A percentile compares a stretch with the other conserved stretches of the same genome.
These are phyloP conservation scores for Vitis hybrid DNA, from an alignment of 177 flowering plant genomes.

Conservation along the genomic window DNA sequence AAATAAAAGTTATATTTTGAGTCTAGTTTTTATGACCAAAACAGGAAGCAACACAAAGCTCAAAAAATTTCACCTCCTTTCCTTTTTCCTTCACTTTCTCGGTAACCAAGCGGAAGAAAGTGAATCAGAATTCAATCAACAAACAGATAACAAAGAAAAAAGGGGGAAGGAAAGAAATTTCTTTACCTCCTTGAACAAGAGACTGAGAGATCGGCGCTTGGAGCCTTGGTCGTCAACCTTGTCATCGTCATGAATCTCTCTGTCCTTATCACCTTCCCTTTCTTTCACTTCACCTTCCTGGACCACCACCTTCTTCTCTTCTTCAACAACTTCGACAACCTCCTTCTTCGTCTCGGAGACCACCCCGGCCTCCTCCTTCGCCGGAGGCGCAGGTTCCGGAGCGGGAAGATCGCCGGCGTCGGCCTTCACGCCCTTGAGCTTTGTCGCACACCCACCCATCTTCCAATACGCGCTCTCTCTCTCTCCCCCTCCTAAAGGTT, in stretches of 20 bases:
- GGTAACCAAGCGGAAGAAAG: no score
- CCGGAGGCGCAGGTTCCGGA: constrained; percentile 12
- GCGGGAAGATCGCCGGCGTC: constrained; percentile 9
- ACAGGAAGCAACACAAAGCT: no score
- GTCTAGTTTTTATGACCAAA: no score
- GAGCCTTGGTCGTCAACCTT: constrained; percentile 13
- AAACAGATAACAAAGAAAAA: neutral
- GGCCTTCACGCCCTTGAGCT: constrained; percentile 28
- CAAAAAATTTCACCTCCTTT: no score
- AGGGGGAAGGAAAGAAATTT: neutral
- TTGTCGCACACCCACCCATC: constrained; percentile 53
- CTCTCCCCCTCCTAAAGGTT: constrained; percentile 5
- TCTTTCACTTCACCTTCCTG: neutral
- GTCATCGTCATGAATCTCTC: constrained; percentile 9
- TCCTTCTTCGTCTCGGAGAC: constrained; percentile 1
- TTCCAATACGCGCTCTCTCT: neutral
- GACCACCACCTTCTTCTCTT: constrained; percentile 12
- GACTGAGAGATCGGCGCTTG: constrained; percentile 29
- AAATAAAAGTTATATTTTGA: no score
- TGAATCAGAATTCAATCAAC: no score
- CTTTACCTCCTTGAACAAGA: constrained; percentile 30
- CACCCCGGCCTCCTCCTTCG: constrained; percentile 7
- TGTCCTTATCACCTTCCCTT: neutral
- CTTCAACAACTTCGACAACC: constrained; percentile 1
- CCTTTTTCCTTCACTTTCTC: no score